These are phyloP conservation scores for Salix koriyanagi DNA, from an alignment of 345 rosid genomes.

Conservation along the genomic window DNA sequence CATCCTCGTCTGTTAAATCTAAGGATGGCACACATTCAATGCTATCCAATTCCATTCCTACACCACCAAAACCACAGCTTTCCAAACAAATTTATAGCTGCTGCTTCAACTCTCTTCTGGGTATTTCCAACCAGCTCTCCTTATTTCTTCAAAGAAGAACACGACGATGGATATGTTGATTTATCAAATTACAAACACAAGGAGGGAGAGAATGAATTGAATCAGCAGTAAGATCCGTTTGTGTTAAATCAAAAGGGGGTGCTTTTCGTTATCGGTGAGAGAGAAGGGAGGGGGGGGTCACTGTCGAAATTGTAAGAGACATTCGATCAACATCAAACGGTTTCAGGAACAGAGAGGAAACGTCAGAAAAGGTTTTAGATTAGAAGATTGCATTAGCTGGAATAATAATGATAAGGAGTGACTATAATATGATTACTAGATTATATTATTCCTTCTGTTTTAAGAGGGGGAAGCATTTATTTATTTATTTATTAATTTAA, in stretches of 20 bases:
- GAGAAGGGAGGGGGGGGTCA: conserved; percentile 6
- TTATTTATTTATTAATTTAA: not conserved
- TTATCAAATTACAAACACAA: not conserved
- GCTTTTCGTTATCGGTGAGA: conserved; percentile 17
- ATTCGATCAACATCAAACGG: conserved; percentile 33
- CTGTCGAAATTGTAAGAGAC: conserved; percentile 18
- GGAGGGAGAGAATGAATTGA: conserved; percentile 1
- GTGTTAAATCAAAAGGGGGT: not conserved
- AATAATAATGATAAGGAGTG: conserved; percentile 12
- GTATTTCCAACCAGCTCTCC: conserved; percentile 6
- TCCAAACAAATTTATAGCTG: not conserved
- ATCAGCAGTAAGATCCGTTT: not conserved
- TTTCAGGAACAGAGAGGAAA: conserved; percentile 7
- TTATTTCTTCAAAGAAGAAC: not conserved
- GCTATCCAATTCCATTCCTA: conserved; percentile 28
- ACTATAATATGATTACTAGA: conserved; percentile 8
- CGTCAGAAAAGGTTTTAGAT: not conserved
- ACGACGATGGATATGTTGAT: not conserved
- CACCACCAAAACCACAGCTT: not conserved
- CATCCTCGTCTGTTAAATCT: conserved; percentile 26
- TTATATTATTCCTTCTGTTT: not conserved
- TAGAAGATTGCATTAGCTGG: conserved; percentile 21
- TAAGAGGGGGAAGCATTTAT: not conserved
- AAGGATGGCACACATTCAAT: conserved; percentile 22
- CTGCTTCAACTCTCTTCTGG: conserved; percentile 11